Evolutionary conservation across 306 rosid genomes (phyloP), one percentile per base, ranked within the genome.

Genomic region (Rubus idaeus): DNA sequence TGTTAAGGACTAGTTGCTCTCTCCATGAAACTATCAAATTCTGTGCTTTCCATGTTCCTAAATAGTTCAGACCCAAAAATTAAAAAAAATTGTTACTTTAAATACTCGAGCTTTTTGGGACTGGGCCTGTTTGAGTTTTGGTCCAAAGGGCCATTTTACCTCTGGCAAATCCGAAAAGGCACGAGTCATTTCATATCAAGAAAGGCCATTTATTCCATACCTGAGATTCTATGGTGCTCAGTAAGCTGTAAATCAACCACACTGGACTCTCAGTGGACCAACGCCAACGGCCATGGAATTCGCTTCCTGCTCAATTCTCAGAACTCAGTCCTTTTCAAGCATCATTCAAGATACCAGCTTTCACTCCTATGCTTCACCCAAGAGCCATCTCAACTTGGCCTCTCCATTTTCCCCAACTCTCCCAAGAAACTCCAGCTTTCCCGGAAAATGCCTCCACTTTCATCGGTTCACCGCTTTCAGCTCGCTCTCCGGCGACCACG

Each of bases 371-470:
- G 57, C 50, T 7, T 1, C 66, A 3, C 67, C 77, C 58, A 56
- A 75, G 66, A 70, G 20, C 83, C 73, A 77, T 39, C 76, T 74
- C 62, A 20, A 12, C 77, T 23, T 55, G 57, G 26, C 77, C 68
- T 77, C 83, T 70, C 85, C 79, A 23, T 80, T 61, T 56, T 72
- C 81, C 61, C 72, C 78, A 72, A 35, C 70, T 71, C 71, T 70
- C 37, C 72, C 85, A 4, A 77, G 50, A 70, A 79, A 46, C 63
- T 68, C 35, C 8, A 66, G 51, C 56, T 82, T 86, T 67, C 80
- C 82, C 14, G 76, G 83, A 49, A 86, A 88, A 56, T 73, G 77
- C 82, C 74, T 81, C 77, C 88, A 80, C 46, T 77, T 78, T 68
- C 10, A 78, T 52, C 77, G 75, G 23, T 55, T 84, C 68, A 8